Evolutionary conservation across 164 flowering plant species (phyloP).

Genomic region (Pachysandra terminalis): DNA sequence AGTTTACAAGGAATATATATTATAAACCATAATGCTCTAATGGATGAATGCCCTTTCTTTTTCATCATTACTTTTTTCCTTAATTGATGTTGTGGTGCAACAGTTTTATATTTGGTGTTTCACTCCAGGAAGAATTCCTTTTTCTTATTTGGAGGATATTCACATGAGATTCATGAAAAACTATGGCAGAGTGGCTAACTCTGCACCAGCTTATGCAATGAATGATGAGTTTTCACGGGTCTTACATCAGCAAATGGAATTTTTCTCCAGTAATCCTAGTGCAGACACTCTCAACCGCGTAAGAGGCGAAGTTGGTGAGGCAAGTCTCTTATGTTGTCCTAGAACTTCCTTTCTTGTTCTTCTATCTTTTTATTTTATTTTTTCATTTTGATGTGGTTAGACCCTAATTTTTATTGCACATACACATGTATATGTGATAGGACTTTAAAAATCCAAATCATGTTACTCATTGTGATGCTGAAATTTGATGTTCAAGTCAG

Average conservation of each 20-base stretch:
- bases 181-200: constrained; percentile 77
- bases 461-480: too few species aligned
- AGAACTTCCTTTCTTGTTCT: not conserved
- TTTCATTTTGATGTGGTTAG: too few species aligned
- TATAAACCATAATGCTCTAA: not conserved
- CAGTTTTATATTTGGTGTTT: not conserved
- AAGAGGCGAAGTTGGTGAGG: constrained; percentile 96
- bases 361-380: not conserved
- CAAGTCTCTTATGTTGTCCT: constrained; percentile 28
- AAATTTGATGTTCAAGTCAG: too few species aligned
- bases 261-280: constrained; percentile 86
- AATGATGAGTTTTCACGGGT: constrained; percentile 98
- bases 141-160: constrained; percentile 91
- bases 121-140: constrained; percentile 84
- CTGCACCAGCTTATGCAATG: constrained; percentile 96
- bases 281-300: constrained; percentile 89
- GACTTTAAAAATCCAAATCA: not conserved
- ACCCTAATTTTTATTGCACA: too few species aligned
- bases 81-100: not conserved
- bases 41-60: not conserved
- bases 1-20: not conserved
- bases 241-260: constrained; percentile 98
- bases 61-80: not conserved
- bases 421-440: not conserved
- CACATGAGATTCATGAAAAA: constrained; percentile 98